Evolutionary conservation across 1,284 basidiomycete genomes (phyloP), one percentile per base, ranked within the genome.

Genomic region (Cryptococcus wingfieldii): DNA sequence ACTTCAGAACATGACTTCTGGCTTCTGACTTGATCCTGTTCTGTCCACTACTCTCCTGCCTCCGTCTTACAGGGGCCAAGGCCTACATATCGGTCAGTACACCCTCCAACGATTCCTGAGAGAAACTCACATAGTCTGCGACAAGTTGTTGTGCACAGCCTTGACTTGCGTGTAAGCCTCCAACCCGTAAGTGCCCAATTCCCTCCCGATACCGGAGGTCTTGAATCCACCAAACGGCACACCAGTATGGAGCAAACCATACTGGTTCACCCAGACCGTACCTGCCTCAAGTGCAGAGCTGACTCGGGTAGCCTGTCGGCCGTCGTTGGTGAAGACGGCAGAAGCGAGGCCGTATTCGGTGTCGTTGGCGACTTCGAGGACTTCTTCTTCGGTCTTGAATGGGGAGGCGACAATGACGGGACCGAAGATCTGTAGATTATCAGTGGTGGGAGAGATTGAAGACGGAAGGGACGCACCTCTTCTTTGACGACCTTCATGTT

Each of bases 161-260:
- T 95, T 95, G 78, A 91, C 82, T 53, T 84, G 81, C 10, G 88
- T 87, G 79, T 94, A 94, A 76, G 89, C 91, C 61, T 61, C 72
- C 52, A 93, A 70, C 1, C 89, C 90, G 72, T 90, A 89, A 69
- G 90, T 84, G 48, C 90, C 91, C 42, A 89, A 78, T 78, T 94
- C 91, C 53, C 90, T 83, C 9, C 91, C 91, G 47, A 91, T 85
- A 54, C 89, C 89, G 55, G 34, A 49, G 60, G 68, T 59, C 83
- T 94, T 95, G 83, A 82, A 94, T 34, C 91, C 92, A 60, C 92
- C 90, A 75, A 94, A 94, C 1, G 90, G 88, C 39, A 89, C 79
- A 53, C 82, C 80, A 7, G 83, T 73, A 69, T 86, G 77, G 18
- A 88, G 74, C 68, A 81, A 78, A 77, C 89, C 89, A 65, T 82